These are phyloP conservation scores for Naegleria fowleri DNA, from an alignment of 208 protist genomes.

Conservation along the genomic window DNA sequence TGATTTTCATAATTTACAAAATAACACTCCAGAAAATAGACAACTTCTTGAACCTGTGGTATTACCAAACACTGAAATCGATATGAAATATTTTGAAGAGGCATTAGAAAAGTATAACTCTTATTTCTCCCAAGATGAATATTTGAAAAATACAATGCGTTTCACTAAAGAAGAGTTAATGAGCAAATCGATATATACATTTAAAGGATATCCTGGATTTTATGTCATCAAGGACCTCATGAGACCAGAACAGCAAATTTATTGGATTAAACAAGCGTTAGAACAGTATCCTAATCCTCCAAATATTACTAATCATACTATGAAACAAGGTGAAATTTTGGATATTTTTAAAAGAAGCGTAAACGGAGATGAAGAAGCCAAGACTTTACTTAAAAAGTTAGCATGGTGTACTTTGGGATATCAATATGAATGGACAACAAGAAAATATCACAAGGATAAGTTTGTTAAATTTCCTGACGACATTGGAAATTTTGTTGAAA, in stretches of 20 bases:
- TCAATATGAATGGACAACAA: conserved; percentile 25
- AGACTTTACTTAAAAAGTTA: neutral
- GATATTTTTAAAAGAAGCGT: neutral
- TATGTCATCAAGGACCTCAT: neutral
- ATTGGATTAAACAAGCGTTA: neutral
- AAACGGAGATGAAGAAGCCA: neutral
- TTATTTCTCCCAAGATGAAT: neutral
- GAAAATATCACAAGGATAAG: conserved; percentile 24
- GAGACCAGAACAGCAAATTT: neutral
- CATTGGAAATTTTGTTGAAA: neutral
- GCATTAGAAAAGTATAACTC: neutral
- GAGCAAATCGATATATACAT: neutral
- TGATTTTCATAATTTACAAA: neutral
- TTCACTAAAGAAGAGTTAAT: neutral
- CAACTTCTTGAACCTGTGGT: neutral
- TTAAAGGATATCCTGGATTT: conserved; percentile 23
- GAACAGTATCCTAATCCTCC: conserved; percentile 9
- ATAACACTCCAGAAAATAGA: neutral
- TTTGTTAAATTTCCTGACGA: neutral
- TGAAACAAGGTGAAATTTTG: neutral
- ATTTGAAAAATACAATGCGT: neutral
- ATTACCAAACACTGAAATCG: neutral
- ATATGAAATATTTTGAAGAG: conserved; percentile 1
- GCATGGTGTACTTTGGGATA: conserved; percentile 17
- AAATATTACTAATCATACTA: conserved; percentile 9